Evolutionary conservation across 2,329 filamentous ascomycete species (phyloP), one percentile per base, ranked within the genome.

Genomic region (Blastomyces silverae): DNA sequence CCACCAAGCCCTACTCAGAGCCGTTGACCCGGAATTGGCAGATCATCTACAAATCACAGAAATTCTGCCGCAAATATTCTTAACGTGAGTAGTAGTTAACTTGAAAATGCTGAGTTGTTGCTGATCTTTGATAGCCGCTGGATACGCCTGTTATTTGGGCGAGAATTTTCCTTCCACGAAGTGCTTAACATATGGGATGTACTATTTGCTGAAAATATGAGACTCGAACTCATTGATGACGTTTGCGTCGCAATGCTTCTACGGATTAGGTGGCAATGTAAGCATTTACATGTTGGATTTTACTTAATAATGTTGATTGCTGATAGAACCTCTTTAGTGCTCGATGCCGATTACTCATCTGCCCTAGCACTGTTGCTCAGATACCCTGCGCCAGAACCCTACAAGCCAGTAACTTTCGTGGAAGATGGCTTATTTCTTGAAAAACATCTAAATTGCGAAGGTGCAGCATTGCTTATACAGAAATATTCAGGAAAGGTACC

Each of bases 191-290:
- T 99, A 64, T 99, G 94, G 94, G 94, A 99, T 77, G 84, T 88
- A 8, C 81, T 99, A 1, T 95, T 99, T 74, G 90, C 92, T 1
- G 86, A 95, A 71, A 92, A 96, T 71, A 84, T 93, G 8, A 83
- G 85, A 0, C 78, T 96, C 37, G 86, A 92, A 61, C 80, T 97
- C 42, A 86, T 97, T 69, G 91, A 97, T 72, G 83, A 94, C 64
- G 87, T 97, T n/a, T 97, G 92, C 70, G 87, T 97, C 62, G 88
- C 92, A 6, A 97, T 99, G 92, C 81, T 99, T 31, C 81, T 99
- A 57, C 86, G 94, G 61, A 91, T 97, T 70, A 86, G 93, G 64
- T 97, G 92, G 92, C 86, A 92, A 70, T 79, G 90, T 94, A 79
- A 80, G 88, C 71, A 31, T 20, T 57, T 8, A 17, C 77, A 42